phyloP scores from a whole-genome alignment of 352 stramenopile species.

The Phytophthora lateralis region DNA sequence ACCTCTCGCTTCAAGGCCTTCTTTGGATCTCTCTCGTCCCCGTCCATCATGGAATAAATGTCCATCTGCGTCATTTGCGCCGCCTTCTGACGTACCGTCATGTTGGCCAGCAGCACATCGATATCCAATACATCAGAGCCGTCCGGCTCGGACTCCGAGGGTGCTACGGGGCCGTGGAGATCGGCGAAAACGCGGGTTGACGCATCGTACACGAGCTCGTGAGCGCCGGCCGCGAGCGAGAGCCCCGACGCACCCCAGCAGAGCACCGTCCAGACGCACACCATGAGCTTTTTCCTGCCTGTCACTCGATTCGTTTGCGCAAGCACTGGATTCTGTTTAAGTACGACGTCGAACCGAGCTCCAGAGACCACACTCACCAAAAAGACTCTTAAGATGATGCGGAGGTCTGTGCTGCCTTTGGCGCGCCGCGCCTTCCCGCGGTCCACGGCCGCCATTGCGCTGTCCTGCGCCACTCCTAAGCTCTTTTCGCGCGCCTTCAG shows the following conservation, averaged over 20 bases:
- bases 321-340: not conserved
- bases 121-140: constrained; percentile 13
- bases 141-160: not conserved
- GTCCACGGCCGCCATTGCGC: constrained; percentile 10
- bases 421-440: constrained; percentile 34
- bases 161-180: not conserved
- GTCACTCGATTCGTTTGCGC: constrained; percentile 29
- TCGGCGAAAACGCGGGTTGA: constrained; percentile 15
- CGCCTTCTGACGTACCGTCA: constrained; percentile 70
- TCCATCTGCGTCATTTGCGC: constrained; percentile 93
- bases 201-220: constrained; percentile 32
- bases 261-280: constrained; percentile 20
- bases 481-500: constrained; percentile 45
- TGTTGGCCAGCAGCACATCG: constrained; percentile 31
- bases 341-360: constrained; percentile 8
- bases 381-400: constrained; percentile 38
- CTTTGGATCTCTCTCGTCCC: constrained; percentile 48
- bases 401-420: constrained; percentile 36
- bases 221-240: constrained; percentile 3
- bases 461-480: constrained; percentile 12
- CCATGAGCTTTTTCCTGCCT: constrained; percentile 43
- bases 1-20: constrained; percentile 56
- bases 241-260: constrained; percentile 9
- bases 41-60: constrained; percentile 83
- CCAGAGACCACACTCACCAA: constrained; percentile 31